Conservation (phyloP, 1,284 basidiomycete genomes). For the Puccinia novopanici region DNA sequence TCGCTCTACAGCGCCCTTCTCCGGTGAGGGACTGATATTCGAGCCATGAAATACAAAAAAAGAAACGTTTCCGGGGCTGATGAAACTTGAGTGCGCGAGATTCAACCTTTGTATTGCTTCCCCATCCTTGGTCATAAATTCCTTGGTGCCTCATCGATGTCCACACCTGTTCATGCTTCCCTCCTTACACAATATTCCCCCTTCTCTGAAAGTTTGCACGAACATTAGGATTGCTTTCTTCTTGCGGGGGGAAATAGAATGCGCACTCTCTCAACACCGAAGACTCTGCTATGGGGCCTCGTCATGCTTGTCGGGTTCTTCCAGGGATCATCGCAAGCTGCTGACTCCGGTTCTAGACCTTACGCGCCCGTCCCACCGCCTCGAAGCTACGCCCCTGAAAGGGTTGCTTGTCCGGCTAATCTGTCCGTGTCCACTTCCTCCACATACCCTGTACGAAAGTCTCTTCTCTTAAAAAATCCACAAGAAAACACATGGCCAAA, state of each 20-base stretch:
- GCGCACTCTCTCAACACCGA: not conserved
- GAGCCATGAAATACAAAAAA: too few species aligned
- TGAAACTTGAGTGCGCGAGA: not conserved
- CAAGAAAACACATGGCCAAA: not conserved
- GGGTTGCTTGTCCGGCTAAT: slow-evolving; percentile 24
- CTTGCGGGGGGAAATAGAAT: not conserved
- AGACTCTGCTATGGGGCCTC: slow-evolving; percentile 4
- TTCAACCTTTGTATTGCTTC: not conserved
- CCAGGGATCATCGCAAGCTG: not conserved
- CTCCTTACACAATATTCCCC: not conserved
- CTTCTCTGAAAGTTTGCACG: not conserved
- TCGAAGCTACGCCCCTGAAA: slow-evolving; percentile 18
- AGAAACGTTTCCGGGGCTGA: too few species aligned
- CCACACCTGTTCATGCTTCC: not conserved
- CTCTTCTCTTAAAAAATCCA: not conserved
- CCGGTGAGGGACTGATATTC: too few species aligned
- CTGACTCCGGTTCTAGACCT: not conserved
- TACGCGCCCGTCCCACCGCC: not conserved
- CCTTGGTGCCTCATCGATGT: not conserved
- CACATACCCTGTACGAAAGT: slow-evolving; percentile 28
- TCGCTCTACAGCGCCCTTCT: too few species aligned
- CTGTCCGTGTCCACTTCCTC: not conserved
- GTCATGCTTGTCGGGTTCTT: not conserved
- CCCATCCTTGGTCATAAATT: too few species aligned
- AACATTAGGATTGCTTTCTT: not conserved